Evolutionary conservation across 1,139 yeast genomes (phyloP).

Genomic region (Chernovozyma sophiae-reginae): DNA sequence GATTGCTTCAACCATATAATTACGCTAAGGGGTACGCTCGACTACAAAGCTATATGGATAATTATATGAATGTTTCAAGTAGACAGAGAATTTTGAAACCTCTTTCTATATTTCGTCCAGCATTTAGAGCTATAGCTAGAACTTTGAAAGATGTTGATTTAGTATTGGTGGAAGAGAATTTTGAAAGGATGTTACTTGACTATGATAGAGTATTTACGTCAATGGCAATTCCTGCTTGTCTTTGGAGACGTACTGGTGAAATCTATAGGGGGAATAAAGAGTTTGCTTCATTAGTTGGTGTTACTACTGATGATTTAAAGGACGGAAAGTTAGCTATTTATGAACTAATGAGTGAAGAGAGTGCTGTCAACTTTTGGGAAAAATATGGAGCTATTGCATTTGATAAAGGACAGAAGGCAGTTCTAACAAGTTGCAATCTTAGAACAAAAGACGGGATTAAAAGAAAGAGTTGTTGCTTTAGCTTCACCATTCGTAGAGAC

Average conservation of each 20-base stretch:
- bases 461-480: constrained; percentile 84
- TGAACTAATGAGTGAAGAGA: constrained; percentile 93
- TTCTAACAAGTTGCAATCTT: constrained; percentile 84
- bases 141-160: constrained; percentile 88
- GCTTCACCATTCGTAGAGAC: constrained; percentile 91
- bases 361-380: constrained; percentile 98
- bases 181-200: constrained; percentile 88
- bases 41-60: constrained; percentile 87
- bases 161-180: constrained; percentile 88
- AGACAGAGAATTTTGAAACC: constrained; percentile 88
- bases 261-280: constrained; percentile 94
- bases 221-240: constrained; percentile 97
- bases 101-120: constrained; percentile 82
- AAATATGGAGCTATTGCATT: constrained; percentile 96
- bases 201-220: constrained; percentile 95
- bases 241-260: constrained; percentile 97
- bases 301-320: constrained; percentile 82
- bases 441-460: constrained; percentile 81
- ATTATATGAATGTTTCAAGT: constrained; percentile 82
- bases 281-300: constrained; percentile 94
- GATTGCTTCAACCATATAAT: constrained; percentile 86
- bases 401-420: constrained; percentile 94
- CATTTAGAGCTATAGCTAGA: constrained; percentile 89
- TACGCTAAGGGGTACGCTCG: constrained; percentile 94
- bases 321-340: constrained; percentile 92